Base-by-base conservation (phyloP, 805 yeast genomes). In the Yarrowia divulgata region DNA sequence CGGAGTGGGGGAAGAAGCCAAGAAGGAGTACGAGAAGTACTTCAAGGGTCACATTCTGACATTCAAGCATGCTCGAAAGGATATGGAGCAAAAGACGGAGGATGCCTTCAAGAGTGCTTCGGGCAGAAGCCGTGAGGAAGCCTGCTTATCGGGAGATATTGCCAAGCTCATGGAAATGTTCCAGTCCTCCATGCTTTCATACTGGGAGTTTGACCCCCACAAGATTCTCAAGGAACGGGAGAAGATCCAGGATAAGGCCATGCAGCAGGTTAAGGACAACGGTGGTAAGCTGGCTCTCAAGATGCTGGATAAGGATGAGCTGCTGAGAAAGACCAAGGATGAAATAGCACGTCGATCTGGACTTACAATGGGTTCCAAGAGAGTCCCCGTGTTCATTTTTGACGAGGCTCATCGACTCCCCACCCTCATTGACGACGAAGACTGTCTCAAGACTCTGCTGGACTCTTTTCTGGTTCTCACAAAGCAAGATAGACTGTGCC, bases 361-460 rank as follows among this genome's bases (percentile, higher is more conserved):
- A 12, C 46, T 63, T 32, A 48, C 48, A 5, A 63, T 63, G 57
- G 57, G 68, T 0, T 48, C 60, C 32, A 70, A 58, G 39, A 50
- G 70, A 29, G 67, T 70, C 3, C 73, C 73, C 8, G 73, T 72
- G 18, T 63, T 72, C 18, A 40, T 72, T 18, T 58, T 72, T 12
- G 73, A 72, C 48, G 73, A 72, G 45, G 73, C 73, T 8, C 73
- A 72, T 35, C 18, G 73, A 29, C 68, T 72, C n/a, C 66, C 71
- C 8, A 32, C 68, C 2, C 48, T 63, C 6, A 48, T 63, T 16
- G 54, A 54, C 8, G 55, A 71, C 14, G 58, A 70, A 13, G 55
- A 49, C 45, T 49, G 69, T 39, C 55, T 72, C 39, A 70, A 70
- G 39, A 68, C 71, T 6, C 67, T 72, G 1, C 37, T 72, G 35